phyloP scores from a whole-genome alignment of 495 filamentous ascomycete genomes.

The Daldinia grandis region DNA sequence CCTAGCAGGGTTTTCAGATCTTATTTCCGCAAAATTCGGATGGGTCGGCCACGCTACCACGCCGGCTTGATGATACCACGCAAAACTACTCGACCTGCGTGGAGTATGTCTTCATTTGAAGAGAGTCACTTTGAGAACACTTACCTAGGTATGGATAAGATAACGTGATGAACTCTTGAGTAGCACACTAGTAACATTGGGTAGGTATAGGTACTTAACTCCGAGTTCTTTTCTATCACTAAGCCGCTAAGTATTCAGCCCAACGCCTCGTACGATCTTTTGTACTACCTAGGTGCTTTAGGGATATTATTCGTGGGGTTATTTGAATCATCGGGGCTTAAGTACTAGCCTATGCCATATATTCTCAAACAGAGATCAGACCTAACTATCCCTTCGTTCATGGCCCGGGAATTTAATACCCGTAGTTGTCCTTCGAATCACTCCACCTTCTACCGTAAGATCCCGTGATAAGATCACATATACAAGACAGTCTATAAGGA shows the following conservation, averaged over 20 bases:
- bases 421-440: not conserved
- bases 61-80: conserved; percentile 2
- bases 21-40: conserved; percentile 18
- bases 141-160: not conserved
- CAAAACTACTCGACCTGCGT: not conserved
- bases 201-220: not conserved
- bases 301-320: not conserved
- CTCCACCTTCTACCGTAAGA: not conserved
- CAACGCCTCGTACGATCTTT: not conserved
- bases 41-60: conserved; percentile 1
- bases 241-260: not conserved
- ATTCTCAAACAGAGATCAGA: not conserved
- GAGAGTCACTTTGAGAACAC: not conserved
- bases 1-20: not conserved
- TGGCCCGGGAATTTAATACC: not conserved
- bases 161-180: not conserved
- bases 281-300: not conserved
- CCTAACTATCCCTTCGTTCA: not conserved
- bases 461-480: not conserved
- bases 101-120: not conserved
- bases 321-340: not conserved
- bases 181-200: not conserved
- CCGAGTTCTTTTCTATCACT: not conserved
- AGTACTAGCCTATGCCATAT: not conserved
- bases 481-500: too few relatives aligned